Conservation (phyloP, 2,329 filamentous ascomycete species). For the Apiospora malaysiana region DNA sequence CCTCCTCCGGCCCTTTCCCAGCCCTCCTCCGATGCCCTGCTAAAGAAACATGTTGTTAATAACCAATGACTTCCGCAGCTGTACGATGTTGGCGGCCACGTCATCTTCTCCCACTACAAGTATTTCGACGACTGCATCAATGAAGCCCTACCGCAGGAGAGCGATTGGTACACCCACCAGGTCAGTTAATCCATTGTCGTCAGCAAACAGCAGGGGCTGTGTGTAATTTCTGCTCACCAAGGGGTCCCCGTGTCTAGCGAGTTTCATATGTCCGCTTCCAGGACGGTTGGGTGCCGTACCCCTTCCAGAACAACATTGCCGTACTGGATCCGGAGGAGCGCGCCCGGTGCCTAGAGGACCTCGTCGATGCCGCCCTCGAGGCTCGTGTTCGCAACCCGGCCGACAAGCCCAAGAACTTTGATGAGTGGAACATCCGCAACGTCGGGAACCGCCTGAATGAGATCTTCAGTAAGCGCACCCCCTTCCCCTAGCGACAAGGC, state of each 20-base stretch:
- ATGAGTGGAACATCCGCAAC: conserved; percentile 96
- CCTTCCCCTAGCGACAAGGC: no score
- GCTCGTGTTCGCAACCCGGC: conserved; percentile 75
- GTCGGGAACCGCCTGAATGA: conserved; percentile 89
- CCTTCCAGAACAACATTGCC: conserved; percentile 99
- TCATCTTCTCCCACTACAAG: conserved; percentile 99
- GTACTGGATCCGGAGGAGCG: conserved; percentile 97
- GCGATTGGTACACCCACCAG: conserved; percentile 91
- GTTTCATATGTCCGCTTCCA: conserved; percentile 99
- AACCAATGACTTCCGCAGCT: conserved; percentile 60
- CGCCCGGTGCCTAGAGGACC: conserved; percentile 88
- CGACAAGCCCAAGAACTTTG: conserved; percentile 94
- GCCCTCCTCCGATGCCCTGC: not conserved
- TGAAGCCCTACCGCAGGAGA: conserved; percentile 90
- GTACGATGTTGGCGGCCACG: conserved; percentile 97
- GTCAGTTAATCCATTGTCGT: not conserved
- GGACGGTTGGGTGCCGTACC: conserved; percentile 95
- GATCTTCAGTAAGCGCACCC: conserved; percentile 68
- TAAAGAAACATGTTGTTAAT: conserved; percentile 32
- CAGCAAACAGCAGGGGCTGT: not conserved
- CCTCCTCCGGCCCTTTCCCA: not conserved
- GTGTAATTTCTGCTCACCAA: not conserved
- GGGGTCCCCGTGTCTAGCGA: conserved; percentile 63
- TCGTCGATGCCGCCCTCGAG: conserved; percentile 93
- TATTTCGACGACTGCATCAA: conserved; percentile 99